Evolutionary conservation across 2,329 filamentous ascomycete species (phyloP), one percentile per base, ranked within the genome.

Genomic region (Dothideomycetes sp.): DNA sequence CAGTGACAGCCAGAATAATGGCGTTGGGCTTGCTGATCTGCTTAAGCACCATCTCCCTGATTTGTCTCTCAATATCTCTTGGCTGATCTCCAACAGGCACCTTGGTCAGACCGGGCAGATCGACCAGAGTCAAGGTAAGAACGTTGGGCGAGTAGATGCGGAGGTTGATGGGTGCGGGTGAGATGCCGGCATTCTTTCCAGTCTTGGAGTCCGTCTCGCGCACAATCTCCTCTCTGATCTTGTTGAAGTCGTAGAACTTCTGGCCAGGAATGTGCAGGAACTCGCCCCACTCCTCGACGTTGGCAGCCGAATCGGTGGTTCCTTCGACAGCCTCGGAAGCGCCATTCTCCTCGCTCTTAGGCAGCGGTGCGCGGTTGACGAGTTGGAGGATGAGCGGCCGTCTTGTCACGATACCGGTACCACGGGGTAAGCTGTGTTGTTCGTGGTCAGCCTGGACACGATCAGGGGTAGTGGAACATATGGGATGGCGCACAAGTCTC

Each of bases 61-160:
- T 98, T 66, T 98, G 91, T 54, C 79, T 77, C 71, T 96, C 89
- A 54, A 96, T 96, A 68, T 96, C 89, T 61, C 87, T 79, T 34
- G 89, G 89, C 64, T 96, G 89, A 58, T 96, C 89, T 51, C 89
- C 89, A 29, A 96, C 88, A 7, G 89, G 89, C 41, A 96, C 89
- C 68, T 94, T 94, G 48, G 91, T 98, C 58, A 98, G 67, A 62
- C 91, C 91, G 34, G 91, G 91, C 65, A 98, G 68, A 73, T 98
- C 91, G 55, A 98, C 91, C 43, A 98, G 73, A 5, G 91, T 98
- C 52, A 98, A 73, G 42, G 93, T 98, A 45, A 98, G 77, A 60
- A 98, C 93, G 57, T 98, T 94, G 39, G 91, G 91, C 38, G 89
- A 96, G 75, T 94, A 96, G 66, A 98, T 94, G 57, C 91, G 81